These are phyloP conservation scores for Claviceps cyperi DNA, from an alignment of 2,329 filamentous ascomycete genomes.

Conservation along the genomic window DNA sequence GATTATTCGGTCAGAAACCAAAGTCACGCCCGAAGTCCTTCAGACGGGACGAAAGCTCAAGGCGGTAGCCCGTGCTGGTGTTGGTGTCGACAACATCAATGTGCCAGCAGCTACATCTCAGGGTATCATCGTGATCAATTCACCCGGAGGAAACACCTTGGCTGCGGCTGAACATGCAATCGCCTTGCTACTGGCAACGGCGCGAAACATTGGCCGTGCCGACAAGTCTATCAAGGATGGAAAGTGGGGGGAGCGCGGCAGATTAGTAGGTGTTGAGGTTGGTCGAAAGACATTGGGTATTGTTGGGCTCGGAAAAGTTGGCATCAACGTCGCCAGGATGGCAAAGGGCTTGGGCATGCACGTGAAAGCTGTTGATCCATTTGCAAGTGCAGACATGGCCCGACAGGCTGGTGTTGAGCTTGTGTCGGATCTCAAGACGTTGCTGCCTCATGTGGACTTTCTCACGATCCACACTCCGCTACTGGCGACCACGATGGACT, in stretches of 20 bases:
- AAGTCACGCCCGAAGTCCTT: slow-evolving; percentile 57
- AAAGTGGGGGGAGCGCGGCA: slow-evolving; percentile 66
- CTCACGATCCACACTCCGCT: slow-evolving; percentile 71
- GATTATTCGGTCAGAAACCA: slow-evolving; percentile 69
- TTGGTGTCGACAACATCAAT: slow-evolving; percentile 73
- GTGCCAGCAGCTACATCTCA: slow-evolving; percentile 55
- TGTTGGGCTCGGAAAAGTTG: slow-evolving; percentile 71
- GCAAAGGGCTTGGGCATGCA: slow-evolving; percentile 66
- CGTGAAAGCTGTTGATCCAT: slow-evolving; percentile 61
- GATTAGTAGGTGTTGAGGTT: slow-evolving; percentile 63
- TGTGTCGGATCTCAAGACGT: slow-evolving; percentile 36
- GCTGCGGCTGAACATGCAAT: slow-evolving; percentile 70
- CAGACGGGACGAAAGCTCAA: slow-evolving; percentile 52
- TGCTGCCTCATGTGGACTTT: slow-evolving; percentile 58
- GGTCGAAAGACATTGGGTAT: slow-evolving; percentile 64
- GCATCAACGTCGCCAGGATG: slow-evolving; percentile 66
- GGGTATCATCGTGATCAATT: slow-evolving; percentile 71
- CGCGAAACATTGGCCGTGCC: slow-evolving; percentile 57
- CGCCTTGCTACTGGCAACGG: slow-evolving; percentile 57
- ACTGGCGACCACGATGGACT: slow-evolving; percentile 59
- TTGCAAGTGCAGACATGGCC: slow-evolving; percentile 60
- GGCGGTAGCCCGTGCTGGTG: slow-evolving; percentile 67
- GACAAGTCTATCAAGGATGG: slow-evolving; percentile 55
- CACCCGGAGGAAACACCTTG: slow-evolving; percentile 64
- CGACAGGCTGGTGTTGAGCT: slow-evolving; percentile 51